Evolutionary conservation across 208 protist species (phyloP).

Genomic region (Leishmania turanica): DNA sequence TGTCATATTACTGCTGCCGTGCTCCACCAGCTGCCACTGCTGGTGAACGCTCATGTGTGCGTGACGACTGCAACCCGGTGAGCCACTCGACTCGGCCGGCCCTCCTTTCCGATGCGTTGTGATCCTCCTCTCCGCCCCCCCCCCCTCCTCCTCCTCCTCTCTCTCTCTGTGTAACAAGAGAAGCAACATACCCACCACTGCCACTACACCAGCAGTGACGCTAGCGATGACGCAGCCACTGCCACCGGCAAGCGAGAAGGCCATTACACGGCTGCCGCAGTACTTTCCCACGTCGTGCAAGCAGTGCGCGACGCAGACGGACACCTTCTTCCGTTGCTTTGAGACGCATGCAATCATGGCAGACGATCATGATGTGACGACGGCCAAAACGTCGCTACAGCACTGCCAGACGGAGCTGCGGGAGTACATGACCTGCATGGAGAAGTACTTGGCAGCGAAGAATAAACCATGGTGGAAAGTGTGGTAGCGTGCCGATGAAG

Average conservation of each 20-base stretch:
- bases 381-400: slow-evolving; percentile 54
- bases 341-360: slow-evolving; percentile 74
- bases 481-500: slow-evolving; percentile 27
- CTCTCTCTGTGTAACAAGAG: not conserved
- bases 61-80: not conserved
- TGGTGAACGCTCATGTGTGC: not conserved
- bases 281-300: slow-evolving; percentile 80
- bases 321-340: slow-evolving; percentile 78
- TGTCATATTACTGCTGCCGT: not conserved
- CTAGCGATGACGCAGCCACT: slow-evolving; percentile 6
- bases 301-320: slow-evolving; percentile 47
- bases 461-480: slow-evolving; percentile 46
- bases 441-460: slow-evolving; percentile 41
- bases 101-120: not conserved
- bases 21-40: not conserved
- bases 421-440: slow-evolving; percentile 81
- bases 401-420: slow-evolving; percentile 68
- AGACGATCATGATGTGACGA: slow-evolving; percentile 50
- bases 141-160: not conserved
- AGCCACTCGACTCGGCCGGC: not conserved
- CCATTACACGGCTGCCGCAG: slow-evolving; percentile 47
- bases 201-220: not conserved
- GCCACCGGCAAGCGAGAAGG: slow-evolving; percentile 7
- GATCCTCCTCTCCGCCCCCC: not conserved
- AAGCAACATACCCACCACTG: not conserved